Base-by-base conservation (phyloP, 805 yeast species). In the Ogataea kodamae region DNA sequence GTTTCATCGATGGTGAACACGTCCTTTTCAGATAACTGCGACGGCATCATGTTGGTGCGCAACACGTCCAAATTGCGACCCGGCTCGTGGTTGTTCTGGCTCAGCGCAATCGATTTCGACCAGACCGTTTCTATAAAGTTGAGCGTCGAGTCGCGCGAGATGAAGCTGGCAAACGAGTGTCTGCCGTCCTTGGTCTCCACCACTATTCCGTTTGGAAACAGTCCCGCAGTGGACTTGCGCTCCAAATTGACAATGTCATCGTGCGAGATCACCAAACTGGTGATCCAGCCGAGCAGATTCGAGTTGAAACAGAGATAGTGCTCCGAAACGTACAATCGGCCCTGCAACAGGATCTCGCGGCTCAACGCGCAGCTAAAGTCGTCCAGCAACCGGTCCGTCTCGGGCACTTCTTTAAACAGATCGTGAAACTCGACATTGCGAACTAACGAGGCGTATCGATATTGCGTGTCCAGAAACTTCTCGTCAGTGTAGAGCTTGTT, bases 301-400 rank as follows among this genome's bases (percentile, higher is more conserved):
- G 96, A 82, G 54, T 87, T 81, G 68, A 92, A 92, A 53, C 96
- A 86, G 4, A 90, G 53, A 50, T 81, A 76, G 33, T 73, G 71
- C 44, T 85, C 89, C 12, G 95, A 75, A 6, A 92, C 70, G 54
- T 85, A 92, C 17, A 92, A 49, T 31, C 95, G 67, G 3, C 98
- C 98, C 52, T 92, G 97, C 7, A 87, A 62, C 19, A 90, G 65
- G 30, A 88, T 85, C 44, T 90, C 97, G 41, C 87, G 68, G 44
- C 89, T 81, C 35, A 90, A 62, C 0, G 97, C 96, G 65, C 97
- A 92, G 17, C 86, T 76, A 50, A 82, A 89, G 49, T 88, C 97
- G 50, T 87, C 96, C 21, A 90, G 55, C 10, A 90, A 62, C 31
- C 81, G 65, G 50, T 90, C 97, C 28, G 76, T 71, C 15, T 62